Base-by-base conservation (phyloP, 2,329 filamentous ascomycete species). In the Fusarium algeriense region DNA sequence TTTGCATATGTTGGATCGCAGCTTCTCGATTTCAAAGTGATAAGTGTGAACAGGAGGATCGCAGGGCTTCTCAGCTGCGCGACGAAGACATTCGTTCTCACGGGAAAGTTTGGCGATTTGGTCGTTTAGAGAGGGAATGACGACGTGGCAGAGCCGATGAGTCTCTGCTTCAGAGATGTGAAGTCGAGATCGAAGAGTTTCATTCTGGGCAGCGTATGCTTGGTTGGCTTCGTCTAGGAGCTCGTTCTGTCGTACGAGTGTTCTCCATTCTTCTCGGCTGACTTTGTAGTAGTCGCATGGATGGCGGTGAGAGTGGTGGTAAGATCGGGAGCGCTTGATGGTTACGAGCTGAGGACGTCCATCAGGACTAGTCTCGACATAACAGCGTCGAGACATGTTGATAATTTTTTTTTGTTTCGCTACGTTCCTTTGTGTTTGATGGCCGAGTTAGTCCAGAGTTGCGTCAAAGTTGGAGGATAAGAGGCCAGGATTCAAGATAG, bases 1-100 rank as follows among this genome's bases (percentile, higher is more conserved):
- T 64, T 74, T 78, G 48, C 75, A 74, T 54, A 81, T 71, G 67
- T 79, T 80, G 63, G 78, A 70, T 6, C 78, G 77, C 14, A 83
- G 71, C 46, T 75, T 76, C 32, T 80, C 79, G 32, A 80, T 58
- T 52, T 83, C 80, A 46, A 59, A 74, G 46, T 67, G 54, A 12
- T 67, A 46, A 14, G 43, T 56, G 43, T 66, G 61, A n/a, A 65
- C 26, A 19, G 79, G 76, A 38, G 65, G 64, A 19, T 61, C 78
- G n/a, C 78, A 73, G 3, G 74, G 72, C 32, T 73, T 78, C 34
- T 83, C 81, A 40, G 81, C 66, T 10, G 79, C 77, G n/a, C 78
- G 79, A 15, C 82, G 80, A 8, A 86, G 78, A 11, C 78, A 75
- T 19, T 78, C 75, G 68, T 85, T 85, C 35, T 85, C 82, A 19